phyloP scores from a whole-genome alignment of 140 eudicot species.

The Senecio squalidus region DNA sequence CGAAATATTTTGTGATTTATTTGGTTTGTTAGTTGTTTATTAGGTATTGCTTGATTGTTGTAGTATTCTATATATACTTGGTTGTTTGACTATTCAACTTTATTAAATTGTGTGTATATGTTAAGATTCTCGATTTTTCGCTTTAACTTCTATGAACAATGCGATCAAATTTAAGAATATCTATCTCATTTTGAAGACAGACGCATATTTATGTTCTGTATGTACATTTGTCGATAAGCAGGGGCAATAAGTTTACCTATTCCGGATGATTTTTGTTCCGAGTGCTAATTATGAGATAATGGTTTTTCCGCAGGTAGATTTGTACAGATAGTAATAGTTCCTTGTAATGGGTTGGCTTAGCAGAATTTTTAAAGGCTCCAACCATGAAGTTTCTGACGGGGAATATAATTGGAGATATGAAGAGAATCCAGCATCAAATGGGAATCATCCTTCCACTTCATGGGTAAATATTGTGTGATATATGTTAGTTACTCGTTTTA shows the following conservation, averaged over 20 bases:
- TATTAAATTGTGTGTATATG: background rate
- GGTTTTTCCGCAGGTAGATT: conserved; percentile 34
- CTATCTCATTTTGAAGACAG: too few relatives aligned
- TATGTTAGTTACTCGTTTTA: background rate
- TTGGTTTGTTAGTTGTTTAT: too few relatives aligned
- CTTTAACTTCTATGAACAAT: too few relatives aligned
- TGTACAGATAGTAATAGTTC: conserved; percentile 34
- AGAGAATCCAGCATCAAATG: conserved; percentile 35
- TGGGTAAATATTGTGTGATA: conserved; percentile 44
- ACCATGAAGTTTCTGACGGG: conserved; percentile 66
- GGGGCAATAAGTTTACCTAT: too few relatives aligned
- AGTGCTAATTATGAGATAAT: conserved; percentile 8
- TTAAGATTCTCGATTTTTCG: too few relatives aligned
- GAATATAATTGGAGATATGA: conserved; percentile 54
- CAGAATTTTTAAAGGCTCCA: conserved; percentile 88
- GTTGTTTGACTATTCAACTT: background rate
- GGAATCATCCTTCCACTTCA: conserved; percentile 68
- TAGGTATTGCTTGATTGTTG: background rate
- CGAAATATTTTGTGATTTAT: background rate
- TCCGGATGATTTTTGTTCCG: conserved; percentile 2
- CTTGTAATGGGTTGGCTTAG: conserved; percentile 85
- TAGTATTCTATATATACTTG: background rate
- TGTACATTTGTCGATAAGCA: too few relatives aligned
- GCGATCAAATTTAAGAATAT: too few relatives aligned
- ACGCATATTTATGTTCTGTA: too few relatives aligned